These are phyloP conservation scores for Gastrodia elata DNA, from an alignment of 106 monocot species.

Conservation along the genomic window DNA sequence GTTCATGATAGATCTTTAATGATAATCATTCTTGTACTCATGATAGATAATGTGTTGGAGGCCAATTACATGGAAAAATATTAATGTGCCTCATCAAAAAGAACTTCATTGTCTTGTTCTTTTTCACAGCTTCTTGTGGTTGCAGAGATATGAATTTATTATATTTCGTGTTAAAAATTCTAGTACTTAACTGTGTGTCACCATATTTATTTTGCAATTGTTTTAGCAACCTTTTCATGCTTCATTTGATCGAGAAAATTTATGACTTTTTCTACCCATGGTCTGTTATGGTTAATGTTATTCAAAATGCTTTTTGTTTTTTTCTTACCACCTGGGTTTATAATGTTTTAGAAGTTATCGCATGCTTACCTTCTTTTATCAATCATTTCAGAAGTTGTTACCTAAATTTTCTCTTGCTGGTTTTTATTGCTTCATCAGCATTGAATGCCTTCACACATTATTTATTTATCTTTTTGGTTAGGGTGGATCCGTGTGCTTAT, in stretches of 20 bases:
- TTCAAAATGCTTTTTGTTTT: background rate
- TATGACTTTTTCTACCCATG: background rate
- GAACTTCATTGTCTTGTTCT: too few species aligned
- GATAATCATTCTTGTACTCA: too few species aligned
- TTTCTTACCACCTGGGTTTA: background rate
- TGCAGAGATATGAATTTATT: too few species aligned
- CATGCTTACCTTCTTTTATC: background rate
- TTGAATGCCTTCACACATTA: background rate
- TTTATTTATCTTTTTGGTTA: background rate
- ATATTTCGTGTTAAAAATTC: too few species aligned
- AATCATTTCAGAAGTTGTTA: background rate
- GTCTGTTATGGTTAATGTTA: background rate
- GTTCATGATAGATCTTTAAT: too few species aligned
- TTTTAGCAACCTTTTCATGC: background rate
- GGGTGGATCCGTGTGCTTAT: background rate
- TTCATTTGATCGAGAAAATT: background rate
- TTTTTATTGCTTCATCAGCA: background rate
- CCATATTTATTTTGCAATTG: background rate
- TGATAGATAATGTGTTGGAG: too few species aligned
- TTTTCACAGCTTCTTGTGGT: too few species aligned
- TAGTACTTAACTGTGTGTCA: background rate
- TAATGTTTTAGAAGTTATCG: background rate
- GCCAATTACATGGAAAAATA: too few species aligned
- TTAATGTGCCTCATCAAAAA: too few species aligned
- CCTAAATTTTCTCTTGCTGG: background rate